Evolutionary conservation across 2,329 filamentous ascomycete species (phyloP).

Genomic region (Nothopassalora personata): DNA sequence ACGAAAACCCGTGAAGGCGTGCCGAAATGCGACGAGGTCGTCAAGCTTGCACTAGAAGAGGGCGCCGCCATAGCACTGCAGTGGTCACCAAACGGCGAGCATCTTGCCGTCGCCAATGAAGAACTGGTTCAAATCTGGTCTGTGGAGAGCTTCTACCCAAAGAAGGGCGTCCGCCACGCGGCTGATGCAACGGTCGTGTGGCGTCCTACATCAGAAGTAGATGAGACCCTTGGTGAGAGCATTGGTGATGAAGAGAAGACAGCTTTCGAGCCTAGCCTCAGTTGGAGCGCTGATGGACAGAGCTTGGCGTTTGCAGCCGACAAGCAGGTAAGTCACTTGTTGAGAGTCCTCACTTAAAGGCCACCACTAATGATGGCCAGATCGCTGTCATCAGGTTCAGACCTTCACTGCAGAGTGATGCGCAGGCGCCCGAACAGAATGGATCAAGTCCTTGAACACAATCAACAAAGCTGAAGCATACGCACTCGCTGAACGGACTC

Average conservation of each 20-base stretch:
- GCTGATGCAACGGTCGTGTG: constrained; percentile 24
- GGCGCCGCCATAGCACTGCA: constrained; percentile 37
- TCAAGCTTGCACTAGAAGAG: constrained; percentile 21
- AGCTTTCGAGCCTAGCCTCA: constrained; percentile 35
- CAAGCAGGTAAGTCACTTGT: constrained; percentile 39
- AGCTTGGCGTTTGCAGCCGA: constrained; percentile 43
- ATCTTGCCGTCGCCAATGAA: constrained; percentile 41
- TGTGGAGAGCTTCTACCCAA: constrained; percentile 19
- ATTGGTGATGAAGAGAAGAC: constrained; percentile 18
- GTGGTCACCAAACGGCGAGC: constrained; percentile 41
- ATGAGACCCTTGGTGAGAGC: constrained; percentile 13
- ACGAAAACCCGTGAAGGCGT: constrained; percentile 4
- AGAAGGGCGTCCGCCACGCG: constrained; percentile 12
- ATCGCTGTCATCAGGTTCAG: constrained; percentile 21
- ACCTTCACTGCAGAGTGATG: constrained; percentile 8
- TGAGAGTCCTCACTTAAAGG: neutral
- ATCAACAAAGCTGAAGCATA: neutral
- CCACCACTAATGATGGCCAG: constrained; percentile 1
- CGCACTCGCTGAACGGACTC: too few species aligned
- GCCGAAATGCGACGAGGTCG: constrained; percentile 11
- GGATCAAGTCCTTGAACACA: constrained; percentile 3
- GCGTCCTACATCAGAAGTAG: constrained; percentile 18
- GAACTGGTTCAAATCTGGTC: constrained; percentile 44
- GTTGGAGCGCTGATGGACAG: constrained; percentile 52
- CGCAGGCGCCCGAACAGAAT: constrained; percentile 2